Conservation (phyloP, 2,329 filamentous ascomycete species). For the Phialophora verrucosa region DNA sequence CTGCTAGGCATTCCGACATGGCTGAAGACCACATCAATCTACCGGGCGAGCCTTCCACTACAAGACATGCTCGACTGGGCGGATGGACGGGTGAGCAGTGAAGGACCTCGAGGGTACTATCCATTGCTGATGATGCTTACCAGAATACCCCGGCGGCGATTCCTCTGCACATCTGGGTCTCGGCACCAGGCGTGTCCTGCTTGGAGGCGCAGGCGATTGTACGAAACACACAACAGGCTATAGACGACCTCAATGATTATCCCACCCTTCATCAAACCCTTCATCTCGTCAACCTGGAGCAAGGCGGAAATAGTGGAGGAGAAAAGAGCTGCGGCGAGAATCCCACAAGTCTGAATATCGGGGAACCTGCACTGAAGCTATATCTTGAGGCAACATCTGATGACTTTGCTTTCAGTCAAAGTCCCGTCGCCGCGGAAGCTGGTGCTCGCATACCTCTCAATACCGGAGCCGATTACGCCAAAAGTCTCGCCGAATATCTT, state of each 20-base stretch:
- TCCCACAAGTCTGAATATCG: slow-evolving; percentile 43
- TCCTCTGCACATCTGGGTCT: slow-evolving; percentile 79
- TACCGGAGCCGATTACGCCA: slow-evolving; percentile 8
- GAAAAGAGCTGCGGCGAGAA: slow-evolving; percentile 29
- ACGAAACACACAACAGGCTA: slow-evolving; percentile 79
- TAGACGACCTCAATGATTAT: slow-evolving; percentile 87
- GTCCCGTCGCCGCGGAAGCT: slow-evolving; percentile 23
- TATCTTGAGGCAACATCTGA: slow-evolving; percentile 63
- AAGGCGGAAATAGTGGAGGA: slow-evolving; percentile 11
- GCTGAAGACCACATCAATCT: slow-evolving; percentile 93
- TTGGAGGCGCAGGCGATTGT: slow-evolving; percentile 75
- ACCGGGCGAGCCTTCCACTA: slow-evolving; percentile 81
- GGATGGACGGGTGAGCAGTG: slow-evolving; percentile 74
- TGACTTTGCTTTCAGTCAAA: slow-evolving; percentile 40
- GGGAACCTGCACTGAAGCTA: slow-evolving; percentile 69
- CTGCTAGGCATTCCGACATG: slow-evolving; percentile 88
- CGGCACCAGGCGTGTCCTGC: slow-evolving; percentile 68
- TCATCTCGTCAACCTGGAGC: slow-evolving; percentile 58
- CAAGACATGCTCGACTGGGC: slow-evolving; percentile 90
- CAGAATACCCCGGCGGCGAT: slow-evolving; percentile 88
- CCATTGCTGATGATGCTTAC: slow-evolving; percentile 24
- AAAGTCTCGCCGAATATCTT: slow-evolving; percentile 77
- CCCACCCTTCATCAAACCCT: slow-evolving; percentile 81
- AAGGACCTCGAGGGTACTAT: slow-evolving; percentile 3
- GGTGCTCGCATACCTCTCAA: slow-evolving; percentile 23